phyloP scores from a whole-genome alignment of 192 early-diverging fungal species.

The Coemansia aciculifera region DNA sequence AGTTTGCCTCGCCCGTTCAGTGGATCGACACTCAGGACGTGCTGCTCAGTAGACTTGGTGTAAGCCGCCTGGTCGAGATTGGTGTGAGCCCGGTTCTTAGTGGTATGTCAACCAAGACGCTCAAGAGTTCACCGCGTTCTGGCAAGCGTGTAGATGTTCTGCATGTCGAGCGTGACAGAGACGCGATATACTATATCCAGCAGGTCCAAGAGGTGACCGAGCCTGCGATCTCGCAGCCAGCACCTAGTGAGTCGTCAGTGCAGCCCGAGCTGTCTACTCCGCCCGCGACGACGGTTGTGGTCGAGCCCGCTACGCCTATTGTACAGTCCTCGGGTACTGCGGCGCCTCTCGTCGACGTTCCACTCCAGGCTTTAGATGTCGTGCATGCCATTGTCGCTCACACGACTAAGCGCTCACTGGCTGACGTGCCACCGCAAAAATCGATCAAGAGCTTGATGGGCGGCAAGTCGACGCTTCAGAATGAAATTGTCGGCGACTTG shows the following conservation, averaged over 20 bases:
- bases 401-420: conserved; percentile 82
- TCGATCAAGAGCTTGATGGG: conserved; percentile 76
- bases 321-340: background rate
- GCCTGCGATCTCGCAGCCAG: background rate
- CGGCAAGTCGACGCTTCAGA: conserved; percentile 92
- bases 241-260: background rate
- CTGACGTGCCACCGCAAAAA: conserved; percentile 70
- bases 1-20: conserved; percentile 89
- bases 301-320: conserved; percentile 18
- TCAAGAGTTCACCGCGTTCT: background rate
- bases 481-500: conserved; percentile 94
- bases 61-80: conserved; percentile 82
- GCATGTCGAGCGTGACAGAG: conserved; percentile 18
- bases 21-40: conserved; percentile 95
- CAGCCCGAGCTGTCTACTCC: conserved; percentile 13
- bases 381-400: conserved; percentile 79
- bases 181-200: conserved; percentile 17
- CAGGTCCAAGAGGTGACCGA: background rate
- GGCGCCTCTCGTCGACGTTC: conserved; percentile 66
- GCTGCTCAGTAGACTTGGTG: conserved; percentile 69
- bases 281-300: conserved; percentile 53
- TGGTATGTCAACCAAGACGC: conserved; percentile 78
- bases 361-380: conserved; percentile 75
- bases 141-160: conserved; percentile 1
- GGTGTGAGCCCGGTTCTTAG: conserved; percentile 82